Conservation (phyloP, 352 stramenopile genomes). For the Phytophthora europaea region DNA sequence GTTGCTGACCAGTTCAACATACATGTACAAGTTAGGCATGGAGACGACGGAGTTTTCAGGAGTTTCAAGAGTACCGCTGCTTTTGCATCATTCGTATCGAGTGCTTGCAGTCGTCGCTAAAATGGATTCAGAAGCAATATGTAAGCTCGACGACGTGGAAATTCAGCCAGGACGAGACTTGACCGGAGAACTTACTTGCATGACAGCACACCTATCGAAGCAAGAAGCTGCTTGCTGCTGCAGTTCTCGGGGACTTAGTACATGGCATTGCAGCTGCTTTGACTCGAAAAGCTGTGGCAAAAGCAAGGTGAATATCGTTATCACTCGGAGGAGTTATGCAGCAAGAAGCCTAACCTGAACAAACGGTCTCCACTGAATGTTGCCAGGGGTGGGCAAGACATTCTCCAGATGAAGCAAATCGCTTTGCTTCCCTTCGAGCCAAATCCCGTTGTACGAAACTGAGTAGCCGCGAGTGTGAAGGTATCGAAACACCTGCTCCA, state of each 20-base stretch:
- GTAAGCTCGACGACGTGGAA: not conserved
- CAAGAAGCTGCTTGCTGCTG: conserved; percentile 35
- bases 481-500: conserved; percentile 32
- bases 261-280: conserved; percentile 39
- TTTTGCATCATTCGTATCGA: conserved; percentile 23
- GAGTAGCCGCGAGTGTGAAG: conserved; percentile 37
- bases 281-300: conserved; percentile 35
- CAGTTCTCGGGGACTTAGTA: conserved; percentile 40
- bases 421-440: conserved; percentile 20
- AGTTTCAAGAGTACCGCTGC: conserved; percentile 18
- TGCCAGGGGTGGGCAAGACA: conserved; percentile 15
- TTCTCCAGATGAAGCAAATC: conserved; percentile 16
- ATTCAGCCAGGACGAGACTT: not conserved
- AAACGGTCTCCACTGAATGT: conserved; percentile 36
- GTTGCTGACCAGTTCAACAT: conserved; percentile 31
- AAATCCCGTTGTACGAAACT: conserved; percentile 26
- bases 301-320: not conserved
- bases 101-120: conserved; percentile 35
- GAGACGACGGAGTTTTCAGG: not conserved
- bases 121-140: not conserved
- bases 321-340: not conserved
- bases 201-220: conserved; percentile 46
- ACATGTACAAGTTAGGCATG: not conserved
- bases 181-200: conserved; percentile 42
- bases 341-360: conserved; percentile 21